Base-by-base conservation (phyloP, 306 rosid genomes). In the Chamaecrista fasciculata region DNA sequence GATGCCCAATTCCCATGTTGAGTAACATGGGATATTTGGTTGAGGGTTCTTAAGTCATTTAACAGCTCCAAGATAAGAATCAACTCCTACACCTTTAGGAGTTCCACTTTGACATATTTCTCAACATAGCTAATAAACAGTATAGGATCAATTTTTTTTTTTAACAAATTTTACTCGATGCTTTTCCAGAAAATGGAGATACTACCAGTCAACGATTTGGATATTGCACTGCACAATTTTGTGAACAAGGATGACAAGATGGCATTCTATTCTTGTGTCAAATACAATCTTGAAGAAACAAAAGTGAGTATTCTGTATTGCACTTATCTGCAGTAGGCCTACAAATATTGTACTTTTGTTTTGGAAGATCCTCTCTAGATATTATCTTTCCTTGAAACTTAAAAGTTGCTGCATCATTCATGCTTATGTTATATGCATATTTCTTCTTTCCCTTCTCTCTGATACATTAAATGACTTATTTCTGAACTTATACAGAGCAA, bases 201-300 rank as follows among this genome's bases (percentile, higher is more conserved):
- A 79, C 91, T 94, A 76, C 97, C 98, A 2, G 97, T 94, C 82
- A 88, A 90, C 74, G 96, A 94, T 80, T 78, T 94, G 92, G 97
- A 85, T 60, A 81, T 90, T 82, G 98, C 98, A 33, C 80, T 94
- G 63, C 98, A 90, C 70, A 73, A 85, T 82, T 90, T 90, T 78
- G 98, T 90, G 70, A 91, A 81, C 80, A 88, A 94, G 85, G 98
- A 94, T 78, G 97, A 94, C 39, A 94, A 86, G 82, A 81, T 71
- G 87, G 97, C 98, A 72, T 94, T 94, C 80, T 89, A 88, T 84
- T 18, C 86, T 67, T 90, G 98, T 51, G 64, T 94, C 67, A 82
- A 82, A 46, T 73, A 69, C 87, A 94, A 90, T 78, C 84, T 94
- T 25, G 84, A 80, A 63, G 98, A 94, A 94, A 94, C 98, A 37